These are phyloP conservation scores for Candida golubevii DNA, from an alignment of 805 yeast species.

Conservation along the genomic window DNA sequence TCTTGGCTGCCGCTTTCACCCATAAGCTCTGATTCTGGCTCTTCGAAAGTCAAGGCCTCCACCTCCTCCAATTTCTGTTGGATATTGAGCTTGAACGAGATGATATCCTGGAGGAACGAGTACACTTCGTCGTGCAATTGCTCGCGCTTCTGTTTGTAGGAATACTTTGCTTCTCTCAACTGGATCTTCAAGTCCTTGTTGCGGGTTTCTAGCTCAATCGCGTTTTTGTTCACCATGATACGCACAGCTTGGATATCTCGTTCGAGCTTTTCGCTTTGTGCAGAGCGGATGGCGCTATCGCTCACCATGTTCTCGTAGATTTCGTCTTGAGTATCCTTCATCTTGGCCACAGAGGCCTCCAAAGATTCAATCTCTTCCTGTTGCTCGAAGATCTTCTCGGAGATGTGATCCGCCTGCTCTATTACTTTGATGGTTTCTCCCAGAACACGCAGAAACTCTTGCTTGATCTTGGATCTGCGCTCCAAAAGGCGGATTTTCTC, in stretches of 20 bases:
- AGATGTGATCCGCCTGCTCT: conserved; percentile 53
- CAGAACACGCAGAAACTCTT: conserved; percentile 45
- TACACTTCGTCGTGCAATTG: conserved; percentile 51
- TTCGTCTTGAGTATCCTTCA: conserved; percentile 52
- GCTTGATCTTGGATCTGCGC: conserved; percentile 32
- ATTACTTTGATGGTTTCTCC: conserved; percentile 57
- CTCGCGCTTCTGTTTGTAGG: conserved; percentile 44
- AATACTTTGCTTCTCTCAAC: conserved; percentile 45
- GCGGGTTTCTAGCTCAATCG: conserved; percentile 42
- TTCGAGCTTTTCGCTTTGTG: conserved; percentile 64
- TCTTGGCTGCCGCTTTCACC: no score
- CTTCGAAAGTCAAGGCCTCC: conserved; percentile 44
- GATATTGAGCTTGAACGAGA: conserved; percentile 62
- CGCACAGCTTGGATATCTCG: conserved; percentile 50
- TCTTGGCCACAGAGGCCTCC: conserved; percentile 51
- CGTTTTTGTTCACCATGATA: conserved; percentile 45
- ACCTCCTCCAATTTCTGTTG: conserved; percentile 62
- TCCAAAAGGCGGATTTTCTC: conserved; percentile 40
- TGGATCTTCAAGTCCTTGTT: conserved; percentile 51
- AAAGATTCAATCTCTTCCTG: conserved; percentile 53
- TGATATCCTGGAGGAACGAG: conserved; percentile 53
- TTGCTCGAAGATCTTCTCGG: conserved; percentile 53
- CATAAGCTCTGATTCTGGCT: conserved; percentile 19
- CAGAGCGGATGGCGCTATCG: conserved; percentile 49
- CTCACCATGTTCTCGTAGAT: conserved; percentile 50